Percentiles rank a stretch among this genome's conserved stretches.
Conservation (phyloP, 306 rosid species). For the Corylus avellana region DNA sequence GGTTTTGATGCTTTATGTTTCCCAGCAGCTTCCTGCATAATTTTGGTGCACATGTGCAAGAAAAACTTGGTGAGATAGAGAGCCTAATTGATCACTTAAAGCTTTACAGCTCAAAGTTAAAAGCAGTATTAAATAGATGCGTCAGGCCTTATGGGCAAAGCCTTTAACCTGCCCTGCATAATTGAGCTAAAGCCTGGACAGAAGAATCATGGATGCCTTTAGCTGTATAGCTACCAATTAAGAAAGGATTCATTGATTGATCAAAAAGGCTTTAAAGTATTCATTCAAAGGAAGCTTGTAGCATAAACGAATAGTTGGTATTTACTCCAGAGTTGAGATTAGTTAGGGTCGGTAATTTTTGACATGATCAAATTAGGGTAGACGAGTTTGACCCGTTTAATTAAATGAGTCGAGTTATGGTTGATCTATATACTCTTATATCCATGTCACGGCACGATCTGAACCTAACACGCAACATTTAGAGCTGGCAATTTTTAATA, state of each 20-base stretch:
- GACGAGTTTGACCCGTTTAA: too few species aligned
- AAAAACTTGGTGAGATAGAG: not conserved
- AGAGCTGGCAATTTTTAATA: too few species aligned
- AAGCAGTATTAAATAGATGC: not conserved
- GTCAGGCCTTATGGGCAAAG: not conserved
- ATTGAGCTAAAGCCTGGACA: not conserved
- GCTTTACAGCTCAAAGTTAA: not conserved
- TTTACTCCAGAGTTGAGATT: too few species aligned
- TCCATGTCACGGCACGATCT: too few species aligned
- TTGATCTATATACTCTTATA: too few species aligned
- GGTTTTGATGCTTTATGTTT: not conserved
- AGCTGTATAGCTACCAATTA: not conserved
- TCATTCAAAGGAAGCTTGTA: not conserved
- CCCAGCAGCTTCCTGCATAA: not conserved
- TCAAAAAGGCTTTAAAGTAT: not conserved
- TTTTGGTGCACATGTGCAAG: not conserved
- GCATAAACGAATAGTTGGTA: not conserved
- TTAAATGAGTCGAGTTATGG: too few species aligned
- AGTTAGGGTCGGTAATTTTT: too few species aligned
- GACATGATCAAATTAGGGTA: too few species aligned
- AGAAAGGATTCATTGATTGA: not conserved
- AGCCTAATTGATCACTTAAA: not conserved
- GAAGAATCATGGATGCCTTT: not conserved
- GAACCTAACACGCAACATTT: too few species aligned
- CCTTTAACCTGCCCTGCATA: not conserved